Percentiles rank a stretch among this genome's conserved stretches.
phyloP scores from a whole-genome alignment of 1,139 yeast genomes.

The Nakaseomyces sp. region DNA sequence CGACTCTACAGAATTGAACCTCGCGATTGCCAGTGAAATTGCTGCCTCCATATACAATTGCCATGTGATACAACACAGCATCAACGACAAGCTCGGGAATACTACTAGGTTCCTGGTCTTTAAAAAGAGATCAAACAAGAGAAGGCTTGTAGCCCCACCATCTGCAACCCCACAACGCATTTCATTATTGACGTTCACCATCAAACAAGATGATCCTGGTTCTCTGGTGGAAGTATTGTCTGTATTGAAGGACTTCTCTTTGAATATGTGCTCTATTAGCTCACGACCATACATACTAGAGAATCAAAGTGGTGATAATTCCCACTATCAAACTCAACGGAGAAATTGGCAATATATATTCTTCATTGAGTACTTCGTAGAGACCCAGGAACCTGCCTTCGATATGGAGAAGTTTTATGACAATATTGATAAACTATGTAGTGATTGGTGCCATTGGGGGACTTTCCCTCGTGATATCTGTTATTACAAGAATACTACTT shows the following conservation, averaged over 20 bases:
- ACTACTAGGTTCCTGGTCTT: conserved; percentile 79
- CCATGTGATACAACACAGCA: conserved; percentile 45
- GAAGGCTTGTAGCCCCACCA: neutral
- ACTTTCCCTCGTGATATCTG: conserved; percentile 33
- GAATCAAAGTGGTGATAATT: conserved; percentile 7
- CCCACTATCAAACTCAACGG: conserved; percentile 9
- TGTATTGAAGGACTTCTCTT: conserved; percentile 46
- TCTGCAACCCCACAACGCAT: conserved; percentile 26
- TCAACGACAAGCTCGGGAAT: conserved; percentile 67
- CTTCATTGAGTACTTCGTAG: conserved; percentile 52
- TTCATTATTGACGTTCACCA: conserved; percentile 57
- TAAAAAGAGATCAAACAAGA: conserved; percentile 18
- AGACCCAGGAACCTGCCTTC: conserved; percentile 9
- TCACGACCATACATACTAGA: conserved; percentile 44
- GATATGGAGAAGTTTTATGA: conserved; percentile 18
- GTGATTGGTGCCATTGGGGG: conserved; percentile 34
- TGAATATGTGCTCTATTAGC: conserved; percentile 62
- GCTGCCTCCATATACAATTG: conserved; percentile 59
- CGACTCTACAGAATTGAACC: conserved; percentile 31
- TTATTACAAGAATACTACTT: conserved; percentile 25
- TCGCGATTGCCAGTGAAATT: conserved; percentile 53
- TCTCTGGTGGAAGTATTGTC: conserved; percentile 61
- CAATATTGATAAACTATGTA: conserved; percentile 26
- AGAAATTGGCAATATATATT: conserved; percentile 71
- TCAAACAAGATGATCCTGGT: conserved; percentile 64